Evolutionary conservation across 768 basidiomycete species (phyloP), one percentile per base, ranked within the genome.

Genomic region (Phylloporus arenicola): DNA sequence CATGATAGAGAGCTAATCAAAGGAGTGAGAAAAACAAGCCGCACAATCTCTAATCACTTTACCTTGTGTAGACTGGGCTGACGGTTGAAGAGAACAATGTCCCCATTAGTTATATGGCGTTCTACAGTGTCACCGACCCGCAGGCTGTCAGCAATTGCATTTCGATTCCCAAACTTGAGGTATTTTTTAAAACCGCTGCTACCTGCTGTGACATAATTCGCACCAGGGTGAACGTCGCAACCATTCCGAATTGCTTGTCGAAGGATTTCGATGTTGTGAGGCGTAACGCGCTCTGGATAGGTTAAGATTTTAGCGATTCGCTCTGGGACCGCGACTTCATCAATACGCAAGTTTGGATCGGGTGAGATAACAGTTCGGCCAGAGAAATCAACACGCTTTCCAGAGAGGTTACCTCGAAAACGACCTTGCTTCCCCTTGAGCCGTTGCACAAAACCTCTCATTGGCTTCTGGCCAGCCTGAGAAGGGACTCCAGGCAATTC

Each of bases 371-470:
- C 96, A 7, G 96, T 99, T 59, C 96, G 88, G 6, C 84, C 95
- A 0, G 94, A 97, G 65, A 98, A 98, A 66, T 99, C 96, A 56
- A 99, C 96, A 68, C 96, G 92, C 69, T 99, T 99, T 55, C 96
- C 96, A 0, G 94, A 97, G 8, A 99, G 77, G 64, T 99, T 99
- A 19, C 96, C 96, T 65, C 96, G 81, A 72, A 99, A 98, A 42
- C 96, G 93, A 60, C 96, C 96, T 67, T 98, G 95, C 65, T 99
- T 99, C 33, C 96, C 96, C 72, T 99, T 99, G 44, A 99, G 73
- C 3, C 96, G 89, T 62, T 99, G 96, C 40, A 95, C 95, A 64
- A 98, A 95, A 14, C 96, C 96, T 48, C 96, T 84, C 59, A 96
- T 95, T 9, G 96, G 95, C 61, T 96, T 96, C 66, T 89, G 85